Base-by-base conservation (phyloP, 2,329 filamentous ascomycete genomes). In the Diplodia seriata region DNA sequence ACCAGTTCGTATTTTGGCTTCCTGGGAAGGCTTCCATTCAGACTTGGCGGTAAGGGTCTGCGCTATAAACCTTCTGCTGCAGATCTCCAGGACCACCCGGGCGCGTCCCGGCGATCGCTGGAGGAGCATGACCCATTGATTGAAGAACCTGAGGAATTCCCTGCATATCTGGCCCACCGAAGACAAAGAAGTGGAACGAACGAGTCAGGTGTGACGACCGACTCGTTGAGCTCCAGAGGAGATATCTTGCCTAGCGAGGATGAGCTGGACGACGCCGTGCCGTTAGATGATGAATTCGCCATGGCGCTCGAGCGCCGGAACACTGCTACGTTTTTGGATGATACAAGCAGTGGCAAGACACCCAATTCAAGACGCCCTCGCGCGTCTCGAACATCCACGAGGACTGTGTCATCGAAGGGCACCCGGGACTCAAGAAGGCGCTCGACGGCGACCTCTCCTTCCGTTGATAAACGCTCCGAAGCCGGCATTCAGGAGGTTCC, bases 231-330 rank as follows among this genome's bases (percentile, higher is more conserved):
- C 73, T 97, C 93, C 12, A 85, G 94, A 56, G 93, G 93, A 1
- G 94, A 98, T 79, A 82, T 98, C 14, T 95, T 97, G 72, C 93
- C 93, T 0, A 97, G 93, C 73, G 93, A 97, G 74, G 93, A 94
- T 65, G 93, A 96, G 69, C 74, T 79, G 70, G 94, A 97, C 77
- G 94, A 98, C 79, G 94, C 94, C 0, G 88, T 97, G n/a, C 92
- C 93, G 14, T 81, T 98, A 20, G 92, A 94, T 73, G 94, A 97
- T 75, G 94, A 97, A 75, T 96, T 98, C 73, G 92, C 93, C 2
- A 89, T 97, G 76, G 88, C 89, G 3, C 84, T 97, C 70, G 90
- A 93, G 69, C 87, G 91, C 64, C 88, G 90, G 36, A 86, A 85
- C n/a, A 87, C 85, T 1, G 81, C 81, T 3, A 76, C 82, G 36